Base-by-base conservation (phyloP, 108 stramenopile species). In the Cylindrotheca closterium region DNA sequence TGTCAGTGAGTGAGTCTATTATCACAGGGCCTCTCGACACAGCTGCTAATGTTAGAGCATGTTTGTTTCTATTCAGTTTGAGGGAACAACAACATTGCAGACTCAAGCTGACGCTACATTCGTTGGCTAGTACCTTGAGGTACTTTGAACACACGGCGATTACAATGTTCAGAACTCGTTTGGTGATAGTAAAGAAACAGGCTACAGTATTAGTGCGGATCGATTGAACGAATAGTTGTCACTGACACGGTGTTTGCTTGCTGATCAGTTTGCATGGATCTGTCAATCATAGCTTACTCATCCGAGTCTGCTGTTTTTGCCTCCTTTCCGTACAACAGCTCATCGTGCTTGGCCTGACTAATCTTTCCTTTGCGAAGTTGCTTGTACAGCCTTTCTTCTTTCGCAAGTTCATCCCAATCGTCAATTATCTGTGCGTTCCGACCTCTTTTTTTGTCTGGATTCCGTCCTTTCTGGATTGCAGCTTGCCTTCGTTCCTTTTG, bases 331-430 rank as follows among this genome's bases (percentile, higher is more conserved):
- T 42, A 42, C 37, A 42, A 10, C 37, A 74, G 57, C 60, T 71
- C 60, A 46, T 96, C 87, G 61, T 86, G 95, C 52, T 94, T 75
- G 26, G 83, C 89, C 55, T 96, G 75, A 2, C 91, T 70, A 22
- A 96, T 87, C 75, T 96, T 96, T 19, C 90, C 90, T 32, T 63
- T 67, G 21, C 83, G 75, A 33, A 96, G 49, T 70, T 95, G 94
- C 74, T 95, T 94, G 72, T 82, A 90, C 65, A 98, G 73, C 25
- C 96, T 63, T 65, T 98, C 97, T 68, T 99, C 99, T 66, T 91
- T 92, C 3, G 97, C 99, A 31, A 99, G 73, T 42, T 98, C 97
- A 53, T 98, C 98, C 99, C 99, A 99, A 60, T 99, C 99, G 60
- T 96, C 97, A 25, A 86, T 67, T 30, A 99, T 87, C 60, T 86